A percentile compares a stretch with the other conserved stretches of the same genome.
Evolutionary conservation across 2,329 filamentous ascomycete genomes (phyloP).

Genomic region (Lojkania enalia): DNA sequence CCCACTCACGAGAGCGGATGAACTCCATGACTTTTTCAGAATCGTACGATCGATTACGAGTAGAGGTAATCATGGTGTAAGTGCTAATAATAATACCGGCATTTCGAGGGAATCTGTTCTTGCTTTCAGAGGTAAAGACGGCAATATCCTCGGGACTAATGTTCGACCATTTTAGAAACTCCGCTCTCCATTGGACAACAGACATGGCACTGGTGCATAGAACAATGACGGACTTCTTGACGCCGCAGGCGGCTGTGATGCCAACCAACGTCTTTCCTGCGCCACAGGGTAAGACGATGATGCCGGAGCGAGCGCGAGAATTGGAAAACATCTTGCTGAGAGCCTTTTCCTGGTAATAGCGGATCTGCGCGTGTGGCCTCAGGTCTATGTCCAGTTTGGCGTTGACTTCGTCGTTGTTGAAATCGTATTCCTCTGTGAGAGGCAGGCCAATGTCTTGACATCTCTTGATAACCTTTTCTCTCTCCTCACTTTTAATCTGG

Average conservation of each 20-base stretch:
- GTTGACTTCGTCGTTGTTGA: constrained; percentile 86
- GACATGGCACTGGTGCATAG: constrained; percentile 98
- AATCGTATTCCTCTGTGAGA: constrained; percentile 95
- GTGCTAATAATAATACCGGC: constrained; percentile 97
- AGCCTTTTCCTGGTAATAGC: constrained; percentile 95
- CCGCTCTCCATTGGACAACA: constrained; percentile 92
- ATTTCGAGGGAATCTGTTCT: constrained; percentile 80
- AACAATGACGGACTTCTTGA: constrained; percentile 95
- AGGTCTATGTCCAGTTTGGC: constrained; percentile 92
- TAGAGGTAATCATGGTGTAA: constrained; percentile 98
- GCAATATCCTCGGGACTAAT: constrained; percentile 92
- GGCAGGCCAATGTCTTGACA: constrained; percentile 86
- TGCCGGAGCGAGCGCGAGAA: constrained; percentile 92
- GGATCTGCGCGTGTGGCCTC: constrained; percentile 84
- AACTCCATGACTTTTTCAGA: constrained; percentile 98
- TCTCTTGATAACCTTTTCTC: constrained; percentile 85
- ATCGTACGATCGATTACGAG: constrained; percentile 83
- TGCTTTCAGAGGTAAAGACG: constrained; percentile 92
- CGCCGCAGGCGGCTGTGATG: constrained; percentile 97
- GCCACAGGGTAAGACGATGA: constrained; percentile 95
- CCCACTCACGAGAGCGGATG: constrained; percentile 87
- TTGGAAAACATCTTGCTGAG: constrained; percentile 99
- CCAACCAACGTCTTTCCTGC: constrained; percentile 96
- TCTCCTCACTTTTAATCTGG: constrained; percentile 79
- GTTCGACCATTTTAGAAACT: constrained; percentile 99